phyloP scores from a whole-genome alignment of 805 yeast species.

The Ogataea nakhonphanomensis region DNA sequence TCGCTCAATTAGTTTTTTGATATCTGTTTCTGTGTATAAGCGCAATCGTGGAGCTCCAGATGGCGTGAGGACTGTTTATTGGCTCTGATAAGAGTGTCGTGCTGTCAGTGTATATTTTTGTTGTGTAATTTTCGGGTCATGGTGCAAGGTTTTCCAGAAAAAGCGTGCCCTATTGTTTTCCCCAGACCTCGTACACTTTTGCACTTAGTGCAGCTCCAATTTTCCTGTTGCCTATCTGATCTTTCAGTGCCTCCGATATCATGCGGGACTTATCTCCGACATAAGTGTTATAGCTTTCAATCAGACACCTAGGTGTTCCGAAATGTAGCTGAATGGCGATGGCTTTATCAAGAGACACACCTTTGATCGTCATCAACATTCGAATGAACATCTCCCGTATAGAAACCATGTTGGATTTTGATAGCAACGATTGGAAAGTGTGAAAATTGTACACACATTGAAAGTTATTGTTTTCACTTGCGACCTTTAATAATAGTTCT shows the following conservation, averaged over 20 bases:
- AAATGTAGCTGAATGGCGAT: conserved; percentile 64
- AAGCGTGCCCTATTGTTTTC: conserved; percentile 20
- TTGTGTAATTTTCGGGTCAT: neutral
- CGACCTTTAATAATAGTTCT: conserved; percentile 38
- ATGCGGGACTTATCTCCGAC: conserved; percentile 28
- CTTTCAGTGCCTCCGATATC: conserved; percentile 32
- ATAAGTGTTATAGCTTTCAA: conserved; percentile 41
- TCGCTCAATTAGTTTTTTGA: no score
- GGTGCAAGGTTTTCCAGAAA: neutral
- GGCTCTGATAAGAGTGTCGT: no score
- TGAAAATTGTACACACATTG: conserved; percentile 47
- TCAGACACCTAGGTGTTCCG: conserved; percentile 65
- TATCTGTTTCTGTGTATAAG: no score
- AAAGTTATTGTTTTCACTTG: conserved; percentile 23
- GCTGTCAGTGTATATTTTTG: no score
- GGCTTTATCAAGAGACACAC: conserved; percentile 85
- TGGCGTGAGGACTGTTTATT: no score
- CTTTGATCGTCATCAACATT: conserved; percentile 76
- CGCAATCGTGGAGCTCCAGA: no score
- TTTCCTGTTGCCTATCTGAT: conserved; percentile 49
- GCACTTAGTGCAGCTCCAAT: conserved; percentile 51
- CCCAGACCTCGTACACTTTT: conserved; percentile 58
- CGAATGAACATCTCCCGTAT: conserved; percentile 71
- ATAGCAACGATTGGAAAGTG: conserved; percentile 63
- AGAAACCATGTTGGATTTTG: conserved; percentile 67